Percentiles rank a stretch among this genome's conserved stretches.
Evolutionary conservation across 164 flowering plant species (phyloP).

Genomic region (Aristolochia californica): DNA sequence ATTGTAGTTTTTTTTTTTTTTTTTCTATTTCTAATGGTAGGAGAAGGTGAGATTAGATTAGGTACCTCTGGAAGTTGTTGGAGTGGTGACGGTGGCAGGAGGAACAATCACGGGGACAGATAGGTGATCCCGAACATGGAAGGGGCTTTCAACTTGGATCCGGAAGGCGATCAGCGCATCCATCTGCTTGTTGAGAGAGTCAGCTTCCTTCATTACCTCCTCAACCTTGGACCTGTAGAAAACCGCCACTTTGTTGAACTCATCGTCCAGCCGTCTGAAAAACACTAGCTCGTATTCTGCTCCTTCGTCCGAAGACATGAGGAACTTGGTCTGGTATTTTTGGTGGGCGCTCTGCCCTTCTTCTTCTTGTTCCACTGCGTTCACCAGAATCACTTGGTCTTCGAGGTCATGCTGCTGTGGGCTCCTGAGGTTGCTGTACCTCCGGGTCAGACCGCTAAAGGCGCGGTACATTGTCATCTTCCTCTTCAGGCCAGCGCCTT

Average conservation of each 20-base stretch:
- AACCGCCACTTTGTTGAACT: slow-evolving; percentile 52
- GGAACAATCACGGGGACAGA: neutral
- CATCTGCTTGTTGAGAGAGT: slow-evolving; percentile 56
- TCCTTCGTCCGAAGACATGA: slow-evolving; percentile 41
- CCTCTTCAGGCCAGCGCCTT: slow-evolving; percentile 4
- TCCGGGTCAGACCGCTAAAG: slow-evolving; percentile 19
- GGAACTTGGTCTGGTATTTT: slow-evolving; percentile 38
- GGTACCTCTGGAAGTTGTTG: neutral
- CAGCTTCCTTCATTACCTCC: slow-evolving; percentile 46
- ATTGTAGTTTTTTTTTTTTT: too few species aligned
- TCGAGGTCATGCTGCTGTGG: neutral
- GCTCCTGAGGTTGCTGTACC: neutral
- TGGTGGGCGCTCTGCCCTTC: neutral
- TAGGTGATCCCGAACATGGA: neutral
- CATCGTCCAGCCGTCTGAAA: slow-evolving; percentile 54
- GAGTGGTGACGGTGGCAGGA: neutral
- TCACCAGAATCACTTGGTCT: slow-evolving; percentile 16
- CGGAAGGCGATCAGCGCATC: slow-evolving; percentile 64
- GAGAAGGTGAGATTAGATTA: too few species aligned
- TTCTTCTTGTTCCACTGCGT: neutral
- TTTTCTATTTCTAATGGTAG: too few species aligned
- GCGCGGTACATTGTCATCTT: slow-evolving; percentile 19
- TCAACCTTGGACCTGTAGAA: slow-evolving; percentile 50
- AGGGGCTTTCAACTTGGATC: slow-evolving; percentile 37
- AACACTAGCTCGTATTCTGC: slow-evolving; percentile 47